Base-by-base conservation (phyloP, 2,329 filamentous ascomycete species). In the Trichoderma arundinaceum region DNA sequence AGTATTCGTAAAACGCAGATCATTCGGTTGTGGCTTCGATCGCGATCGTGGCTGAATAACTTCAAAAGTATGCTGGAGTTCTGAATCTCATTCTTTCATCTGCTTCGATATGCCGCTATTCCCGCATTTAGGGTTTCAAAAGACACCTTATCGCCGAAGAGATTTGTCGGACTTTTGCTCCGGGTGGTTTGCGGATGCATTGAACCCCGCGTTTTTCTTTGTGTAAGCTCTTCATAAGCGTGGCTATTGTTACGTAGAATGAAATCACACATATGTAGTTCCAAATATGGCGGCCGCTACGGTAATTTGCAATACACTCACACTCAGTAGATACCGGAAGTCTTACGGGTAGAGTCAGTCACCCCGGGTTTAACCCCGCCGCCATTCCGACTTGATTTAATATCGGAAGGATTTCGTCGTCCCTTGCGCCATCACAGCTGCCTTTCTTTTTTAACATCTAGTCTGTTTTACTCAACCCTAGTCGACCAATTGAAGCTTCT, bases 191-290 rank as follows among this genome's bases (percentile, higher is more conserved):
- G 32, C 15, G 17, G n/a, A 33, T 44, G 39, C n/a, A 15, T 28
- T 19, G 35, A 43, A 61, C 58, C 58, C 58, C 58, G 46, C 58
- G 58, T 52, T 43, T 52, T 32, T 46, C n/a, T 33, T 49, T 51
- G 35, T 39, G 19, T 51, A 22, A 41, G 3, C 3, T 6, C 56
- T 12, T 32, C 12, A 38, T 38, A 28, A 46, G 22, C 35, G 22
- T 19, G 22, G 48, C 58, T 28, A 35, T 52, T 44, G 10, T 44
- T 62, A 22, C 54, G 48, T 28, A 17, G 28, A n/a, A 62, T 62
- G 58, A 53, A 62, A 33, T 62, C 58, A 62, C 43, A 51, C 9
- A 28, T 28, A 19, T 49, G 22, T 28, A 17, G 33, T 49, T 32
- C 43, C 12, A 12, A 22, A 19, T 32, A 12, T 46, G 10, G 41